phyloP scores from a whole-genome alignment of 192 early-diverging fungal species.

The Umbelopsis vinacea region DNA sequence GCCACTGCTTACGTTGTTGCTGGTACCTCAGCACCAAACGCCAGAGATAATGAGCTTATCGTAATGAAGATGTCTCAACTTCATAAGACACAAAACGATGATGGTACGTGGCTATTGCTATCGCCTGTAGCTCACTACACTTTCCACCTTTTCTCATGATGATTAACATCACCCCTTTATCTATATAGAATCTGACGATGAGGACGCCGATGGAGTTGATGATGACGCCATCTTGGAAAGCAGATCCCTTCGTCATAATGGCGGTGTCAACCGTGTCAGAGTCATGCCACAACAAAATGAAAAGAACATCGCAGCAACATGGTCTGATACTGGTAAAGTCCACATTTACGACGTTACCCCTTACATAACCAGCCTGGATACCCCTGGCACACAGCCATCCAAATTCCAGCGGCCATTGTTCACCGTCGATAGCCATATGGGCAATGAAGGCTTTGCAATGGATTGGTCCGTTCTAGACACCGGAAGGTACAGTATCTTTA shows the following conservation, averaged over 20 bases:
- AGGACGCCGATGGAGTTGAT: conserved; percentile 86
- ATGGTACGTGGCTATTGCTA: conserved; percentile 35
- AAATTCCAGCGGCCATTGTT: conserved; percentile 73
- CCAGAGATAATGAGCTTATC: conserved; percentile 88
- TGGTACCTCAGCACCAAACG: conserved; percentile 87
- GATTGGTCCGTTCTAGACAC: conserved; percentile 84
- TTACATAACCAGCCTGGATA: conserved; percentile 77
- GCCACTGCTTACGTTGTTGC: conserved; percentile 92
- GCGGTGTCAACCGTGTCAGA: conserved; percentile 92
- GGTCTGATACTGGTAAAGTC: conserved; percentile 96
- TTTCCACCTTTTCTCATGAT: neutral
- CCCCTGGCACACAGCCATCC: conserved; percentile 71
- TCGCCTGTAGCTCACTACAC: neutral
- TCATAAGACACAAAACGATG: conserved; percentile 92
- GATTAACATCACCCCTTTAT: neutral
- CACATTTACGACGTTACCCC: conserved; percentile 89
- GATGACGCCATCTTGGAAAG: conserved; percentile 94
- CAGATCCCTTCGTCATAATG: conserved; percentile 80
- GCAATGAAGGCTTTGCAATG: conserved; percentile 92
- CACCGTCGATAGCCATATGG: conserved; percentile 81
- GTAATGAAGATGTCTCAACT: conserved; percentile 96
- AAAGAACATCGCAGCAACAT: conserved; percentile 83
- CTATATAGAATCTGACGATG: conserved; percentile 72
- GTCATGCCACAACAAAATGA: conserved; percentile 54
- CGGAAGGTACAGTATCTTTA: conserved; percentile 46